Percentiles rank a stretch among this genome's conserved stretches.
phyloP scores from a whole-genome alignment of 2,329 filamentous ascomycete genomes.

The Hypoxylon sp. region DNA sequence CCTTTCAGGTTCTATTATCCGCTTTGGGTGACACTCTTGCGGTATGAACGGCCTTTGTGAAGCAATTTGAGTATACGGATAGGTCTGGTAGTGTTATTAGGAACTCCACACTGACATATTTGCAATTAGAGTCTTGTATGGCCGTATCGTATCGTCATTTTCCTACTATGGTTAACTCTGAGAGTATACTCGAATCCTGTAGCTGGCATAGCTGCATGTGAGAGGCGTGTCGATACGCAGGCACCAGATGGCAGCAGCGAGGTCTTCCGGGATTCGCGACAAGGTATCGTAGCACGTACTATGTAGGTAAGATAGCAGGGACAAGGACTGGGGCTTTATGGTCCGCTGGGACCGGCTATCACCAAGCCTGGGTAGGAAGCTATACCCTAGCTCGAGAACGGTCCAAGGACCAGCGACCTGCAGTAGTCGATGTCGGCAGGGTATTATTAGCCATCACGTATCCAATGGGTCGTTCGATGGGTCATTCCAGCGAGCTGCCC shows the following conservation, averaged over 20 bases:
- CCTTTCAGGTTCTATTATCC: conserved; percentile 6
- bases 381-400: conserved; percentile 9
- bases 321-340: not conserved
- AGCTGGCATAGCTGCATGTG: conserved; percentile 4
- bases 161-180: too few species aligned
- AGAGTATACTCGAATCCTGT: not conserved
- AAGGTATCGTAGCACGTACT: too few species aligned
- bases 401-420: conserved; percentile 26
- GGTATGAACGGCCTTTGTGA: not conserved
- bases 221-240: not conserved
- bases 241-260: too few species aligned
- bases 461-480: not conserved
- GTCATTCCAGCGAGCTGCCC: not conserved
- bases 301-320: conserved; percentile 7
- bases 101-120: not conserved
- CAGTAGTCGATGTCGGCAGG: conserved; percentile 21
- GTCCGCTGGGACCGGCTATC: not conserved
- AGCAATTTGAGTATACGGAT: not conserved
- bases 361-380: conserved; percentile 12
- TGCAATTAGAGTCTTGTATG: not conserved
- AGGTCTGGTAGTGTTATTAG: not conserved
- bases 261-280: too few species aligned
- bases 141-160: not conserved
- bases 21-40: conserved; percentile 1
- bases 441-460: conserved; percentile 31